Evolutionary conservation across 495 filamentous ascomycete genomes (phyloP).

Genomic region (Penicillium simplicissimum): DNA sequence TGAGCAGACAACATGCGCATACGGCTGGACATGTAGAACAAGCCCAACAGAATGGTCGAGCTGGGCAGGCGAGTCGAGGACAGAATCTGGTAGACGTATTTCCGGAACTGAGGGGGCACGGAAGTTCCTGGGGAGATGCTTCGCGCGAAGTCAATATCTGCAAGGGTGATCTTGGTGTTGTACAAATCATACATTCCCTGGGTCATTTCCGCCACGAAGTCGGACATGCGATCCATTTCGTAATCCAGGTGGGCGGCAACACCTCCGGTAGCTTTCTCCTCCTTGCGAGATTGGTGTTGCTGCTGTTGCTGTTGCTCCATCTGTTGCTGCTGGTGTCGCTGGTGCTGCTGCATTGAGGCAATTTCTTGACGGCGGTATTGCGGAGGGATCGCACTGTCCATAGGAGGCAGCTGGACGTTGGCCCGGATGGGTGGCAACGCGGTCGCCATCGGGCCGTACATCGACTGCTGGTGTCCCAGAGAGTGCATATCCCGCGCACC

Average conservation of each 20-base stretch:
- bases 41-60: constrained; percentile 89
- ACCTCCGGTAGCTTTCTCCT: constrained; percentile 69
- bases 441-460: constrained; percentile 41
- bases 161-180: constrained; percentile 59
- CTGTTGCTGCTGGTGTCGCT: constrained; percentile 26
- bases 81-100: constrained; percentile 92
- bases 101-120: constrained; percentile 79
- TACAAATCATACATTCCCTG: constrained; percentile 73
- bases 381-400: constrained; percentile 43
- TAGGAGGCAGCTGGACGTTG: constrained; percentile 47
- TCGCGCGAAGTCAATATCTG: constrained; percentile 75
- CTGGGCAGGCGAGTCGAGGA: constrained; percentile 93
- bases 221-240: constrained; percentile 97
- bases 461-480: constrained; percentile 39
- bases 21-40: constrained; percentile 85
- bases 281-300: constrained; percentile 46
- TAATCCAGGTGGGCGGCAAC: constrained; percentile 97
- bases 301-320: not conserved
- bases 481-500: constrained; percentile 36
- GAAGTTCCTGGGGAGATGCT: constrained; percentile 69
- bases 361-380: constrained; percentile 49
- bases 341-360: constrained; percentile 28
- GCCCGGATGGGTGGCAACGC: constrained; percentile 45
- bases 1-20: constrained; percentile 69
- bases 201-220: constrained; percentile 94